Evolutionary conservation across 208 protist genomes (phyloP).

Genomic region (Crithidia sp.): DNA sequence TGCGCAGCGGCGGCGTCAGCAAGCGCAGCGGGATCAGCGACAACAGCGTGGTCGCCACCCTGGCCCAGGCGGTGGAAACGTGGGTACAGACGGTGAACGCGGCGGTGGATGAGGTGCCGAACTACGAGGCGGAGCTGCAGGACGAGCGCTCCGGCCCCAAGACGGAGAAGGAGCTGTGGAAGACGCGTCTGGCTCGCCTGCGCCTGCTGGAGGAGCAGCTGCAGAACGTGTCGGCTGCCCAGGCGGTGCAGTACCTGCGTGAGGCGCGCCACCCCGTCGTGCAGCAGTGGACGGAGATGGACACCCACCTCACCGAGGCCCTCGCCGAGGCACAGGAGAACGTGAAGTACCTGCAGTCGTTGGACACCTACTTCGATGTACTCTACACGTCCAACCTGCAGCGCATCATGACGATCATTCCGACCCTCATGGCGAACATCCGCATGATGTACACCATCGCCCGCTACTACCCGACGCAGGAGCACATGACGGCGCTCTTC

Average conservation of each 20-base stretch:
- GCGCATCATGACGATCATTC: slow-evolving; percentile 94
- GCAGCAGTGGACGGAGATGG: slow-evolving; percentile 89
- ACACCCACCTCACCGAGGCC: slow-evolving; percentile 93
- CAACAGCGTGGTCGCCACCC: slow-evolving; percentile 62
- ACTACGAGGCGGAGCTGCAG: slow-evolving; percentile 90
- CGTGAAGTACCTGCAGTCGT: slow-evolving; percentile 96
- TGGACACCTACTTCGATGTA: slow-evolving; percentile 97
- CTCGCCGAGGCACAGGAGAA: slow-evolving; percentile 98
- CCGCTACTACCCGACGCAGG: slow-evolving; percentile 94
- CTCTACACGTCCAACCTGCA: slow-evolving; percentile 93
- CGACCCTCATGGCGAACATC: slow-evolving; percentile 95
- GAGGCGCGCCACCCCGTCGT: slow-evolving; percentile 84
- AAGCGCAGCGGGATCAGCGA: slow-evolving; percentile 84
- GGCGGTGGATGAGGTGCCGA: slow-evolving; percentile 75
- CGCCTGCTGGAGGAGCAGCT: slow-evolving; percentile 93
- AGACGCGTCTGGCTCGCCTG: slow-evolving; percentile 91
- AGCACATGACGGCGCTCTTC: slow-evolving; percentile 97
- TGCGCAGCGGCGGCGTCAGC: slow-evolving; percentile 77
- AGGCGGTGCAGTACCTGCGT: slow-evolving; percentile 91
- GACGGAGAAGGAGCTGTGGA: slow-evolving; percentile 96
- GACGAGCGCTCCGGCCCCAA: slow-evolving; percentile 92
- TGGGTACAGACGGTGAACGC: slow-evolving; percentile 80
- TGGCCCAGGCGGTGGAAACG: slow-evolving; percentile 70
- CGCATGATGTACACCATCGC: slow-evolving; percentile 98
- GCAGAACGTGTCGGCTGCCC: slow-evolving; percentile 65